Conservation (phyloP, 257 asterid genomes). For the Gynochthodes officinalis region DNA sequence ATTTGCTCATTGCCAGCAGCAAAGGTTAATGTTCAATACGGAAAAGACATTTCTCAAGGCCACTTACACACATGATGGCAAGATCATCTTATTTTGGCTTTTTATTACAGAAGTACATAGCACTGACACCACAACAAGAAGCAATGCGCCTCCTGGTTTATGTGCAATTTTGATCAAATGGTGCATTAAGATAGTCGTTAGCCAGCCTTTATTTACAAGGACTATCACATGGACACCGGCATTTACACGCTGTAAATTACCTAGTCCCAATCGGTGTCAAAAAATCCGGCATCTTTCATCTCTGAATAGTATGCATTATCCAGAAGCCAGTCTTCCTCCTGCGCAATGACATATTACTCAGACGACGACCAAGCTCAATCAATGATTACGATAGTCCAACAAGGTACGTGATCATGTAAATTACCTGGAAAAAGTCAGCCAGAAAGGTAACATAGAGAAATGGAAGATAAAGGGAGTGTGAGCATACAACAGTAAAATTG, state of each 20-base stretch:
- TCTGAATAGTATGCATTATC: constrained; percentile 84
- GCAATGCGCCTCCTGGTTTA: neutral
- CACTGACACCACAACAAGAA: neutral
- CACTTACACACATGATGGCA: too few species aligned
- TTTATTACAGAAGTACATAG: too few species aligned
- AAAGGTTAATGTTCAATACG: too few species aligned
- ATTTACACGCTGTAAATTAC: neutral
- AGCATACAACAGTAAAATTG: constrained; percentile 48
- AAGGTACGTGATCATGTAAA: neutral
- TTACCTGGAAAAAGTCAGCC: constrained; percentile 87
- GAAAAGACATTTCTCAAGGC: too few species aligned
- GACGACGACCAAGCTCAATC: neutral
- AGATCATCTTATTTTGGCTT: too few species aligned
- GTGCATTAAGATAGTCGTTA: neutral
- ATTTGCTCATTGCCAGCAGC: too few species aligned
- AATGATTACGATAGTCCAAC: neutral
- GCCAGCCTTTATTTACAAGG: constrained; percentile 2
- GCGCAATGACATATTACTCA: constrained; percentile 6
- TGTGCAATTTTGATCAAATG: neutral
- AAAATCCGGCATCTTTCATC: constrained; percentile 93
- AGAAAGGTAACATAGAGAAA: constrained; percentile 59
- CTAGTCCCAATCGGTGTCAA: constrained; percentile 76
- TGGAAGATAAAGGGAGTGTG: constrained; percentile 78
- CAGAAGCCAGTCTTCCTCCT: constrained; percentile 95
- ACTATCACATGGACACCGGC: too few species aligned